Evolutionary conservation across 2,329 filamentous ascomycete genomes (phyloP), one percentile per base, ranked within the genome.

Genomic region (Trichoderma breve): DNA sequence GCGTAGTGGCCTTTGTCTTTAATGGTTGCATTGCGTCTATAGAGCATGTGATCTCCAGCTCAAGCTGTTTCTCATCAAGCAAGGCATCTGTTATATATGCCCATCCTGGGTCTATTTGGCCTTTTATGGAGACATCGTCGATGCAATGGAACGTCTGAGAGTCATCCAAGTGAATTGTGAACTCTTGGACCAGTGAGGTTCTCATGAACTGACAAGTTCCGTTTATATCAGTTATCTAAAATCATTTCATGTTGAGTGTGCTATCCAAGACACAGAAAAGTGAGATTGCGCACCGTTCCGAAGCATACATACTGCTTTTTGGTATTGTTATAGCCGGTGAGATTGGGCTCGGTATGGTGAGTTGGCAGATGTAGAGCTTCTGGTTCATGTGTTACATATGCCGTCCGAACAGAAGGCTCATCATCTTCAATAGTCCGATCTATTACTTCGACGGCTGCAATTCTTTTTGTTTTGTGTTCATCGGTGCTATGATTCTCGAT

Each of bases 211-310:
- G 60, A 24, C 51, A 67, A 6, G 26, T 28, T 24, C 55, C 69
- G 15, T 7, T 24, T 24, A 64, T 8, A 28, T 28, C n/a, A 1
- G 4, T 28, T 36, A 36, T 28, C 63, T 66, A 9, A 53, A 24
- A 6, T 18, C n/a, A n/a, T n/a, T n/a, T n/a, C n/a, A n/a, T n/a
- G n/a, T n/a, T n/a, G n/a, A n/a, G n/a, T n/a, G n/a, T n/a, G n/a
- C n/a, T n/a, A n/a, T n/a, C n/a, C n/a, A n/a, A n/a, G n/a, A n/a
- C n/a, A n/a, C n/a, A n/a, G n/a, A n/a, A n/a, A n/a, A n/a, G n/a
- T n/a, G n/a, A n/a, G n/a, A n/a, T n/a, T n/a, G n/a, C n/a, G n/a
- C 26, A 71, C 51, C 34, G 66, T 71, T 2, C 69, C 69, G 7
- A 71, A 71, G 6, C 69, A 71, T 9, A 71, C 18, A 28, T n/a